Evolutionary conservation across 768 basidiomycete species (phyloP), one percentile per base, ranked within the genome.

Genomic region (Phaeolepiota aurea): DNA sequence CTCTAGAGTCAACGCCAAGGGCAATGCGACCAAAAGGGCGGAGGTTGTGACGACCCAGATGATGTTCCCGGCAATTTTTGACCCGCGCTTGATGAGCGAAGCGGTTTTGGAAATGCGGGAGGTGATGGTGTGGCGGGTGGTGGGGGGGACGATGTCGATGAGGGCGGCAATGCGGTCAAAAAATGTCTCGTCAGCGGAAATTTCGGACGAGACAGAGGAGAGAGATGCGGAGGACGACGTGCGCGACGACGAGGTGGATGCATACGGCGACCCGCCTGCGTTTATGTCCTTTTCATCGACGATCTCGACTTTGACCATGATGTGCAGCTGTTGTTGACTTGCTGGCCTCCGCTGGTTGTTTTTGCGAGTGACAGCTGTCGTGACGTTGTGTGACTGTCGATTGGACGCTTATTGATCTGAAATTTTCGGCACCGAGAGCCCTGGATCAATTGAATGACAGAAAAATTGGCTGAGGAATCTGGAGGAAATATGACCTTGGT

Each of bases 21-120:
- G 96, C 28, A 99, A 71, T 11, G 89, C 96, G 37, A 99, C 84
- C 48, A 99, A 77, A 41, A 99, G 70, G 1, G 93, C 92, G 32
- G 85, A 88, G 5, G 94, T 98, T 41, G 89, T 92, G 56, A 97
- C 69, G 46, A 96, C 74, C 96, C 96, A 99, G 42, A 93, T 87
- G 50, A 91, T 64, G 59, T 86, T 92, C 11, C 96, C 94, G 22
- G 80, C 75, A 38, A 87, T 51, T 64, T 80, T 87, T 36, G 79
- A 71, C 4, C 77, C 69, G 44, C 74, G 76, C 55, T 78, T 84
- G 21, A 88, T 40, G 59, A 82, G 76, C 2, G 74, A 64, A 3
- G 79, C 70, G 0, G 87, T 76, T 36, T 71, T 71, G 19, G 73
- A 65, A 42, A 87, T 52, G 39, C 73, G 74, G 16, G 79, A 68